Base-by-base conservation (phyloP, 192 early-diverging fungal species). In the Pilaira anomala region DNA sequence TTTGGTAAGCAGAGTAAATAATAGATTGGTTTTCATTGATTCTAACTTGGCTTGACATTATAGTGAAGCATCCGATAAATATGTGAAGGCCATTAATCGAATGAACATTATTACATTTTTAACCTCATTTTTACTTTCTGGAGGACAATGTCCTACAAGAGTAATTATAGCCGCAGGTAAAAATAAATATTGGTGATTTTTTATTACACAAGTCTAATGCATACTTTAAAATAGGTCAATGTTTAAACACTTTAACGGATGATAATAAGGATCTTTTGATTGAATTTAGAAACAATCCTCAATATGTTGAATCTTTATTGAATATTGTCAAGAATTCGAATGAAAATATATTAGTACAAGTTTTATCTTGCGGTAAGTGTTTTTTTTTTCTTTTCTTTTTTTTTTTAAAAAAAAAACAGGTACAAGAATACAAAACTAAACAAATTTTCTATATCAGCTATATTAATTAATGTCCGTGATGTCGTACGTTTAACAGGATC, bases 161-260 rank as follows among this genome's bases (percentile, higher is more conserved):
- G 78, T 82, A 1, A 74, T 79, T 28, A 59, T 85, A 48, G 77
- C 80, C 50, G 83, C 78, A 41, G 83, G 81, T 82, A 74, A 21
- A 36, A 65, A 45, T 21, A 41, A 18, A 55, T 8, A 36, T n/a
- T n/a, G n/a, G n/a, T n/a, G 8, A 36, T 2, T 2, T 44, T 50
- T 66, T 45, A 48, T 29, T 4, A 45, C 13, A 45, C 13, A n/a
- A 7, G 16, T 0, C 7, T 0, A 14, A 45, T 4, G 3, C 2
- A 13, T 7, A 18, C 45, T n/a, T 18, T 24, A 18, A 13, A 56
- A 61, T 50, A 81, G 91, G 80, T 11, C 92, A 93, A 75, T 91
- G 87, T 45, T 76, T 96, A 12, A 87, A 89, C 66, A 91, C 91
- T 2, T 74, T 96, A 48, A 90, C 91, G 0, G 92, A 93, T 50